These are phyloP conservation scores for Cicer chorassanicum DNA, from an alignment of 306 rosid species.

Conservation along the genomic window DNA sequence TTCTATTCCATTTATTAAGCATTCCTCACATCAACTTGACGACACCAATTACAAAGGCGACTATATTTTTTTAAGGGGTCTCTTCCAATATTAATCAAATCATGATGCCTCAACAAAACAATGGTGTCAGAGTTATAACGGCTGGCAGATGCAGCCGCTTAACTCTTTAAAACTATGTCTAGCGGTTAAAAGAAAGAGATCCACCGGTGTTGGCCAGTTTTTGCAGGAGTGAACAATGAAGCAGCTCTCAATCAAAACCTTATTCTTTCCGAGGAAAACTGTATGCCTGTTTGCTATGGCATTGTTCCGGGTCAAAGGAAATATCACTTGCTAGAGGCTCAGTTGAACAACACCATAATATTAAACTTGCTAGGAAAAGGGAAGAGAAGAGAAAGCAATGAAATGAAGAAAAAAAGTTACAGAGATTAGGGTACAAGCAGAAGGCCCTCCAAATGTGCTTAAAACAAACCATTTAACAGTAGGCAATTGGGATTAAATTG, in stretches of 20 bases:
- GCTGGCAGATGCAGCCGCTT: no score
- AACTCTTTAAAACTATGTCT: no score
- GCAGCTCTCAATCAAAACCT: not conserved
- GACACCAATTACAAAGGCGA: no score
- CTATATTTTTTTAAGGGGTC: no score
- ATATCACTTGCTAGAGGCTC: not conserved
- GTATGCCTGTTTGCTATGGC: not conserved
- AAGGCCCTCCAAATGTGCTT: not conserved
- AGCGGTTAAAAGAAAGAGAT: no score
- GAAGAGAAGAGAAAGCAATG: conserved; percentile 13
- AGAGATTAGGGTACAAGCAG: not conserved
- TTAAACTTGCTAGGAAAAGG: not conserved
- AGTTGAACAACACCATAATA: not conserved
- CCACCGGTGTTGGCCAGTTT: no score
- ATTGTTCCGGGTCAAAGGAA: not conserved
- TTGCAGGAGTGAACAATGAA: not conserved
- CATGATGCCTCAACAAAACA: no score
- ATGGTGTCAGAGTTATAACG: no score
- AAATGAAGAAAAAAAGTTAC: not conserved
- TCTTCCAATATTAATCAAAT: no score
- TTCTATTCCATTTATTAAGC: no score
- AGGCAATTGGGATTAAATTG: conserved; percentile 3
- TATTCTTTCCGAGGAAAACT: not conserved
- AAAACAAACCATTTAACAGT: conserved; percentile 9
- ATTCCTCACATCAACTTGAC: no score